Evolutionary conservation across 805 yeast genomes (phyloP).

Genomic region (Candida tibetensis): DNA sequence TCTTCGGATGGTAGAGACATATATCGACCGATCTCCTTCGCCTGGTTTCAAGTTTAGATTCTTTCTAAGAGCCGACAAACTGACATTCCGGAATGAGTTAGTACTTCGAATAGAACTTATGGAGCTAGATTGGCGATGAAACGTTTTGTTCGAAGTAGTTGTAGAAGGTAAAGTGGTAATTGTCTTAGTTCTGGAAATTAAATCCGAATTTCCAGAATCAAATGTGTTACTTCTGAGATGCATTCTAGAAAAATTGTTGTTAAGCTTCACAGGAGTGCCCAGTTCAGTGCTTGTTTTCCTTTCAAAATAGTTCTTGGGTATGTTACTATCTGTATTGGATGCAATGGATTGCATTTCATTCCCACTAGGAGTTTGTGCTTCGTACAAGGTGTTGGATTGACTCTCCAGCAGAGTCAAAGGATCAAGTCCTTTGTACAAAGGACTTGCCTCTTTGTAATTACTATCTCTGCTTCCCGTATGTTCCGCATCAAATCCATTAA

Average conservation of each 20-base stretch:
- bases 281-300: background rate
- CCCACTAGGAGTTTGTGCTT: background rate
- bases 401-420: no score
- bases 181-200: conserved; percentile 9
- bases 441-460: background rate
- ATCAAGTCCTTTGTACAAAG: background rate
- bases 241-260: conserved; percentile 1
- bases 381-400: background rate
- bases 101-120: conserved; percentile 36
- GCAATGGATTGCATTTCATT: background rate
- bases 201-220: conserved; percentile 6
- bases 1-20: conserved; percentile 43
- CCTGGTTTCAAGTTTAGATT: conserved; percentile 40
- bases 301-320: background rate
- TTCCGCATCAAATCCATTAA: background rate
- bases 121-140: conserved; percentile 26
- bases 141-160: conserved; percentile 4
- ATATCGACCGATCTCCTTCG: conserved; percentile 51
- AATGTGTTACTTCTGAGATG: conserved; percentile 3
- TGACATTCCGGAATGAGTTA: conserved; percentile 33
- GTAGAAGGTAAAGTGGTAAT: conserved; percentile 4
- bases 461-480: background rate
- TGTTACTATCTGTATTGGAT: background rate
- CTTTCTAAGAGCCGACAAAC: conserved; percentile 36
- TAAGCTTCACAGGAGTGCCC: background rate